These are phyloP conservation scores for Penicillium salamii DNA, from an alignment of 495 filamentous ascomycete species.

Conservation along the genomic window DNA sequence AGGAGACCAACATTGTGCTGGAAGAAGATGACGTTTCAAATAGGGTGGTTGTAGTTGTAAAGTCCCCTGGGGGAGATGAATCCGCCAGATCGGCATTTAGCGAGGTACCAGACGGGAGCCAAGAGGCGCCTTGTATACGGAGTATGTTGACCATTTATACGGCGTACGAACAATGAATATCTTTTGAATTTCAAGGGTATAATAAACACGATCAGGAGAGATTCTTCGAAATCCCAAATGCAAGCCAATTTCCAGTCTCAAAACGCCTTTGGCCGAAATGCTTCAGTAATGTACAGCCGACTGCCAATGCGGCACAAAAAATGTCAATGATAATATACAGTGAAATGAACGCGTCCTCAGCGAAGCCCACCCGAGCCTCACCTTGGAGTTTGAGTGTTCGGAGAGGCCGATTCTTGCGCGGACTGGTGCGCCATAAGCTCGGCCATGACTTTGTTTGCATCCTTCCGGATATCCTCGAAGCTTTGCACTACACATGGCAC, in stretches of 20 bases:
- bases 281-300: conserved; percentile 15
- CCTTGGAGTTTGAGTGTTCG: not conserved
- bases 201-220: not conserved
- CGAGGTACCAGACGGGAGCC: conserved; percentile 27
- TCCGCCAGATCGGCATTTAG: conserved; percentile 36
- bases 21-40: not conserved
- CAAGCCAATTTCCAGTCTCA: conserved; percentile 1
- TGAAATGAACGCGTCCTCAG: not conserved
- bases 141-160: not conserved
- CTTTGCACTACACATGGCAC: conserved; percentile 9
- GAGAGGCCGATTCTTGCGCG: not conserved
- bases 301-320: conserved; percentile 18
- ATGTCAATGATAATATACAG: conserved; percentile 8
- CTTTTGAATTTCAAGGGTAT: not conserved
- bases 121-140: conserved; percentile 17
- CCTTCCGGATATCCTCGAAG: conserved; percentile 24
- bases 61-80: conserved; percentile 17
- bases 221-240: conserved; percentile 3
- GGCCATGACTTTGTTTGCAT: conserved; percentile 16
- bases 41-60: conserved; percentile 12
- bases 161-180: not conserved
- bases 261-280: conserved; percentile 17
- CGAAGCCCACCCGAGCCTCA: not conserved
- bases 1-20: conserved; percentile 81
- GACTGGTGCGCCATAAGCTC: not conserved